Base-by-base conservation (phyloP, 495 filamentous ascomycete species). In the Pyronema domesticum region DNA sequence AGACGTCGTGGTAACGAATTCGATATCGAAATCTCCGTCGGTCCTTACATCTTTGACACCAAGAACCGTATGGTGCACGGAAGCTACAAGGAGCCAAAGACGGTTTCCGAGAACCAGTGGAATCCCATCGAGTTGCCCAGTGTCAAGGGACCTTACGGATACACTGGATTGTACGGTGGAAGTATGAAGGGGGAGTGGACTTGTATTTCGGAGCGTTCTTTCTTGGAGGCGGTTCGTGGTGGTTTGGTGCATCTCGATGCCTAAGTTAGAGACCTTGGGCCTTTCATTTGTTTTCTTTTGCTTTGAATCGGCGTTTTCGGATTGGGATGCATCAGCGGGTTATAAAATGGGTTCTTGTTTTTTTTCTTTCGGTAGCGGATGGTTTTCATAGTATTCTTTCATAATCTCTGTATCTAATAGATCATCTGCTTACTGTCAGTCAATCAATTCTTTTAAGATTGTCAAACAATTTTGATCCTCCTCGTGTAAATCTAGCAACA, bases 391-490 rank as follows among this genome's bases (percentile, higher is more conserved):
- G 39, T 42, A 13, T 42, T 13, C 15, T 42, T 42, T 42, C 15
- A 42, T 42, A 42, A 42, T 42, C 11, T 13, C 15, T 42, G 15
- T 42, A 13, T 42, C 11, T 42, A 42, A 13, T 42, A 13, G 15
- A 42, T 42, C 39, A 42, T 17, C 39, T 42, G 39, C 39, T 42
- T 42, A 1, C 39, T 42, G 39, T 42, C 39, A 42, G 39, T 42
- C 39, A 42, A 42, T 42, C 11, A 42, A 42, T 13, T 17, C 39
- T 42, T 42, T 5, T 30, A 30, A 80, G 45, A 85, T 95, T 61
- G 89, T 94, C 61, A 93, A 95, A 58, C 82, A 94, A 57, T 58
- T 67, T 35, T 13, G 53, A 48, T 13, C 5, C 19, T 9, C n/a
- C 11, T 44, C 15, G 11, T 8, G 11, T 3, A 8, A 6, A 3